These are phyloP conservation scores for Coprinopsis marcescibilis DNA, from an alignment of 768 basidiomycete genomes.

Conservation along the genomic window DNA sequence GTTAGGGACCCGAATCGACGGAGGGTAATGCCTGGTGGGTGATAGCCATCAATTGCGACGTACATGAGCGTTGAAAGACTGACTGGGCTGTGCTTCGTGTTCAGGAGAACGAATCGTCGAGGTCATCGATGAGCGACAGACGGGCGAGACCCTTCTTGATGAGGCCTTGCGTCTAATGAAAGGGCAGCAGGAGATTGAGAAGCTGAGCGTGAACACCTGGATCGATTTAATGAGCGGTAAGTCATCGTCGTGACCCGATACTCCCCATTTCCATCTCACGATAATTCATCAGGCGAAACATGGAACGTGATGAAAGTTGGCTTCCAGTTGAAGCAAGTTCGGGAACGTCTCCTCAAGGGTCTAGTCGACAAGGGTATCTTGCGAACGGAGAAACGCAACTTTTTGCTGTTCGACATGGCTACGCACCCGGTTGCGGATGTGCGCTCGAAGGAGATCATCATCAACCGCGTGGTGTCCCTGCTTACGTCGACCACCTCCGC, in stretches of 20 bases:
- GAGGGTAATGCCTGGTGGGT: conserved; percentile 48
- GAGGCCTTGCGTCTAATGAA: conserved; percentile 97
- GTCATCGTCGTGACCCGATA: conserved; percentile 23
- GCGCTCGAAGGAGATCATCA: conserved; percentile 80
- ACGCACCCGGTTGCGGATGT: conserved; percentile 96
- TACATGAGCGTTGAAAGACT: too few species aligned
- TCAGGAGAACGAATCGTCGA: conserved; percentile 71
- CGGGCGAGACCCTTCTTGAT: conserved; percentile 94
- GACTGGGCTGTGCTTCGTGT: too few species aligned
- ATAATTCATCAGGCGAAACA: conserved; percentile 77
- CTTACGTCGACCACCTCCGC: conserved; percentile 80
- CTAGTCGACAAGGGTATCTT: conserved; percentile 98
- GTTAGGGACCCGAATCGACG: conserved; percentile 77
- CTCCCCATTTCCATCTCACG: not conserved
- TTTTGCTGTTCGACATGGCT: conserved; percentile 99
- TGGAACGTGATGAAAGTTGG: conserved; percentile 99
- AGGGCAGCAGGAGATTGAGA: conserved; percentile 63
- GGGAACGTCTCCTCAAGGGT: conserved; percentile 94
- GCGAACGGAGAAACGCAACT: conserved; percentile 98
- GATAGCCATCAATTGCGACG: too few species aligned
- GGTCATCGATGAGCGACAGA: conserved; percentile 87
- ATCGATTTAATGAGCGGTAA: conserved; percentile 90
- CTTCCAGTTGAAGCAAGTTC: conserved; percentile 97
- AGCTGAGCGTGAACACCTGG: conserved; percentile 85
- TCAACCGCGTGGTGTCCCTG: conserved; percentile 68